These are phyloP conservation scores for Thermochaetoides thermophila DNA, from an alignment of 495 filamentous ascomycete genomes.

Conservation along the genomic window DNA sequence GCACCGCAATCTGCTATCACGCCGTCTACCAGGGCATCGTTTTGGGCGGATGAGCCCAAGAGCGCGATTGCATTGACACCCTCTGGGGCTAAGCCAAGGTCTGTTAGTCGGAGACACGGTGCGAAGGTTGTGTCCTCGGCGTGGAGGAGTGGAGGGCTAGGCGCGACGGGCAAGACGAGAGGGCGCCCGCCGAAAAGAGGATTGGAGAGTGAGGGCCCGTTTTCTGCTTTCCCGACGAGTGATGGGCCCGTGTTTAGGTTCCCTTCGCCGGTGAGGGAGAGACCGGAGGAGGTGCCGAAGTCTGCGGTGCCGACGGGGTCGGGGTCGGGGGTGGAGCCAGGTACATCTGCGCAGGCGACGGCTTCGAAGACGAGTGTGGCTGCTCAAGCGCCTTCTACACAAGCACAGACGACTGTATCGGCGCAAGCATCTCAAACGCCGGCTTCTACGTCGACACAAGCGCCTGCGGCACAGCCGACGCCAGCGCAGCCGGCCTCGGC, in stretches of 20 bases:
- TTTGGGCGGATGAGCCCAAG: conserved; percentile 34
- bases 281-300: too few relatives aligned
- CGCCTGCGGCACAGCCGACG: conserved; percentile 11
- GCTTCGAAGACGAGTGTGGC: too few relatives aligned
- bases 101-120: conserved; percentile 71
- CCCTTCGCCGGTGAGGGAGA: conserved; percentile 23
- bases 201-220: conserved; percentile 54
- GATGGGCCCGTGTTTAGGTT: conserved; percentile 17
- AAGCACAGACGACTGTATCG: too few relatives aligned
- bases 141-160: conserved; percentile 60
- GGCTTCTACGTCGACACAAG: conserved; percentile 20
- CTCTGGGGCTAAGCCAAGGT: conserved; percentile 48
- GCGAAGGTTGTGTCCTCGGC: conserved; percentile 85
- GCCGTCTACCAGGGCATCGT: conserved; percentile 10
- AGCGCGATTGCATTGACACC: conserved; percentile 76
- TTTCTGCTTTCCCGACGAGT: conserved; percentile 72
- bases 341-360: too few relatives aligned
- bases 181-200: conserved; percentile 70
- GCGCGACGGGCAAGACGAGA: conserved; percentile 57
- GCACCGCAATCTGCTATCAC: conserved; percentile 19
- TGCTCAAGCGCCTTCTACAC: too few relatives aligned
- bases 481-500: neutral
- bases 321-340: too few relatives aligned
- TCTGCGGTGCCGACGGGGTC: too few relatives aligned
- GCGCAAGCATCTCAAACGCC: too few relatives aligned